Base-by-base conservation (phyloP, 2,329 filamentous ascomycete species). In the Zasmidium angulare region DNA sequence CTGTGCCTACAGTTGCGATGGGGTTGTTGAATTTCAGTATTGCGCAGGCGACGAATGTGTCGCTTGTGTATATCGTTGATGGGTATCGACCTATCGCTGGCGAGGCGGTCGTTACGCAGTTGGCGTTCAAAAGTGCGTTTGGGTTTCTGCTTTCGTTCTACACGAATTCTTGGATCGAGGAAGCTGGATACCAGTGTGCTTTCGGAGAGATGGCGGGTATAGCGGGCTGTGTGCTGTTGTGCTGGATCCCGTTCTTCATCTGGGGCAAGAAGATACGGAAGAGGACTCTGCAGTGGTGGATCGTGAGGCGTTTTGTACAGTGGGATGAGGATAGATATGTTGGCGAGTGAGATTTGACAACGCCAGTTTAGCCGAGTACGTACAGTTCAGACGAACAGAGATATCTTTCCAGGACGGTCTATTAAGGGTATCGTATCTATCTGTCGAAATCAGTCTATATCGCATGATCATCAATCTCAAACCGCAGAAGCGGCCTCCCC, bases 131-230 rank as follows among this genome's bases (percentile, higher is more conserved):
- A 31, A 60, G 58, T 62, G 69, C 79, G 7, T 85, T 86, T 66
- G 83, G 82, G 3, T 86, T 86, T 67, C 72, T 86, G 0, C 74
- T 86, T 1, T 83, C 80, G 0, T 86, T 86, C 67, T 86, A 86
- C 67, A 85, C 82, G 1, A 86, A 86, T 65, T 78, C 81, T 0
- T 86, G 84, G 84, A 78, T 86, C 40, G 71, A 75, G 6, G 26
- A 75, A 57, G 71, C 71, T 0, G 84, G 84, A 0, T 86, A 86
- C 64, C 61, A 74, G 12, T 72, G 77, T 36, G 79, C 83, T 1
- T 86, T 79, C 61, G 82, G 83, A 2, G 75, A 78, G n/a, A 85
- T 86, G 83, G 83, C 82, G 7, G 82, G 77, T 11, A 84, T 86
- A 49, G 73, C 78, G 10, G 78, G 75, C 12, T 74, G 65, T 14